Base-by-base conservation (phyloP, 1,139 yeast species). In the Sugiyamaella pinicola region DNA sequence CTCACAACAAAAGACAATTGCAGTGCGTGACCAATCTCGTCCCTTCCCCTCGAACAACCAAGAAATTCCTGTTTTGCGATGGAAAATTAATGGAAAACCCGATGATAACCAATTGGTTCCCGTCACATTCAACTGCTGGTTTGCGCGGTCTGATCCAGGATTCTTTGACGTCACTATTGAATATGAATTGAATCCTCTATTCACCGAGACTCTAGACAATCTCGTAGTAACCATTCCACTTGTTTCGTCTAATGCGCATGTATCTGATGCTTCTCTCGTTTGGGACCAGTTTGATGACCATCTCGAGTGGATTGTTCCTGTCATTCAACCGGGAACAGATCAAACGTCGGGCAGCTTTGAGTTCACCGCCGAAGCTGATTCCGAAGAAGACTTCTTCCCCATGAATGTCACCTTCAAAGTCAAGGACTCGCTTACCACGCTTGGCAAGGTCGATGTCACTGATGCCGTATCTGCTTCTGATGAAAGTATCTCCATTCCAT, bases 1-100 rank as follows among this genome's bases (percentile, higher is more conserved):
- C 70, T 76, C 79, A 45, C 69, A 77, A 21, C 70, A 76, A 28
- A 77, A 80, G 58, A 72, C 80, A 40, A 83, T 93, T 66, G 85
- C 86, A 1, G 80, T 91, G 64, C 88, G 87, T 67, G 96, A 90
- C 67, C 75, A 82, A 52, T 68, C 80, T 40, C 87, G 89, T 65
- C 81, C 90, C 26, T 91, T 93, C 80, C 98, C 98, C 43, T 77
- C 90, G 7, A 89, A 91, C 70, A 96, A 90, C 70, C 93, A 87
- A 67, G 85, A 89, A 54, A 76, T 90, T 60, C 96, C 95, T 54
- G 96, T 93, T 39, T 79, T 93, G 66, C 85, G 96, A 77, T 93
- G 98, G 96, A 69, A 68, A 55, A 58, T 69, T 58, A 62, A 58
- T 26, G 64, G 61, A 31, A 57, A 58, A 34, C 76, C 76, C 31